Conservation (phyloP, 805 yeast genomes). For the Candida ortonii region DNA sequence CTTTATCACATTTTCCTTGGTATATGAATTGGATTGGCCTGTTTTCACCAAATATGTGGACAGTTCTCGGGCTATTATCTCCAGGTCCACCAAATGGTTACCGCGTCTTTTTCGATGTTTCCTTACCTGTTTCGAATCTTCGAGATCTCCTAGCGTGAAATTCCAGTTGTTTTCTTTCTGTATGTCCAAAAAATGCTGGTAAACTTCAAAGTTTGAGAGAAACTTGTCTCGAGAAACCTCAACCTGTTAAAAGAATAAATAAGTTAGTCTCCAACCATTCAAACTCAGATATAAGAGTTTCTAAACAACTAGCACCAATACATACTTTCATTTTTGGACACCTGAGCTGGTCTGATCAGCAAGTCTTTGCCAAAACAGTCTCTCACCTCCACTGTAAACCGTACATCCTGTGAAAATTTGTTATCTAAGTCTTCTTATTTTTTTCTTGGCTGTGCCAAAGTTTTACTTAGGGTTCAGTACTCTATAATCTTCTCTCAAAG, state of each 20-base stretch:
- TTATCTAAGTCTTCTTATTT: no score
- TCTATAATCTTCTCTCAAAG: background rate
- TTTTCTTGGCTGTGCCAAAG: constrained; percentile 3
- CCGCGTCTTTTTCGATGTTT: constrained; percentile 30
- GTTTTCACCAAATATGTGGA: constrained; percentile 39
- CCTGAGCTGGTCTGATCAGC: no score
- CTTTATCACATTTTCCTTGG: constrained; percentile 30
- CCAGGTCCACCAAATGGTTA: constrained; percentile 43
- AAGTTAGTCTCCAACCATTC: background rate
- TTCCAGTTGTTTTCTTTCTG: constrained; percentile 48
- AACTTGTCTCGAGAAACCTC: constrained; percentile 53
- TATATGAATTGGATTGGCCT: constrained; percentile 34
- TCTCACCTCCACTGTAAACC: no score
- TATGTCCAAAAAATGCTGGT: constrained; percentile 47
- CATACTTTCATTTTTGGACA: constrained; percentile 17
- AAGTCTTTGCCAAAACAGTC: no score
- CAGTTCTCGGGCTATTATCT: constrained; percentile 47
- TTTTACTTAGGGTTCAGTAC: no score
- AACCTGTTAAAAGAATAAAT: constrained; percentile 32
- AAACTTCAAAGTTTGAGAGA: constrained; percentile 65
- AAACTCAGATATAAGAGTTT: no score
- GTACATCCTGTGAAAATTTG: no score
- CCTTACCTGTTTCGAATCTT: constrained; percentile 18
- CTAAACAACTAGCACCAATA: no score
- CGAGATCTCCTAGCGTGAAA: constrained; percentile 31